Percentiles rank a stretch among this genome's conserved stretches.
These are phyloP conservation scores for Septoria petroselini DNA, from an alignment of 2,329 filamentous ascomycete genomes.

Conservation along the genomic window DNA sequence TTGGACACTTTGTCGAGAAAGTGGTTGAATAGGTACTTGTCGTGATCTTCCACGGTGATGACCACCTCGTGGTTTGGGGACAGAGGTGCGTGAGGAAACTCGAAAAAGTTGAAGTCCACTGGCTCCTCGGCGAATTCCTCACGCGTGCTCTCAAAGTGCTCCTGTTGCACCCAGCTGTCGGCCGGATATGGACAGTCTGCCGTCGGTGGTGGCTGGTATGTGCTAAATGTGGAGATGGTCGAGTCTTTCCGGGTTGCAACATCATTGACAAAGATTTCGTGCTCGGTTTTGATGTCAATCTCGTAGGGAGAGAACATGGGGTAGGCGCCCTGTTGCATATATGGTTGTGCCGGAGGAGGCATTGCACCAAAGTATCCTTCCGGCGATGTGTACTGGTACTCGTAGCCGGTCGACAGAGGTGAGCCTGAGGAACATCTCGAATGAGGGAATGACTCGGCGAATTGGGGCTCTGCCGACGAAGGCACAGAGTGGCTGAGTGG, in stretches of 20 bases:
- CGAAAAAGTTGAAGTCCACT: conserved; percentile 74
- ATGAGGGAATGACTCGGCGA: conserved; percentile 69
- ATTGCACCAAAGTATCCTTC: conserved; percentile 57
- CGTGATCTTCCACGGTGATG: conserved; percentile 81
- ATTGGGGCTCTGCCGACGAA: conserved; percentile 63
- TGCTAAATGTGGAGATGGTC: conserved; percentile 87
- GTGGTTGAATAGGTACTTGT: conserved; percentile 82
- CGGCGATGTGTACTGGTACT: conserved; percentile 62
- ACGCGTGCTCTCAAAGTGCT: conserved; percentile 64
- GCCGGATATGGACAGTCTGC: conserved; percentile 59
- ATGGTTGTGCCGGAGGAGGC: conserved; percentile 52
- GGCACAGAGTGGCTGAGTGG: conserved; percentile 71
- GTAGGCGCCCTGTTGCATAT: conserved; percentile 36
- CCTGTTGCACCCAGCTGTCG: conserved; percentile 69
- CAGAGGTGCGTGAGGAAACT: conserved; percentile 68
- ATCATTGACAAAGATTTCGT: conserved; percentile 90
- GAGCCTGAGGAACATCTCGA: conserved; percentile 77
- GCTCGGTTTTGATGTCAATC: conserved; percentile 92
- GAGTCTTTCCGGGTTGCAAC: conserved; percentile 81
- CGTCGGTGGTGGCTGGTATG: conserved; percentile 76
- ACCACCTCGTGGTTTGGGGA: conserved; percentile 64
- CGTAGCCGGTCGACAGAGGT: conserved; percentile 62
- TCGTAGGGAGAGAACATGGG: conserved; percentile 77
- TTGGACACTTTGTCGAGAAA: conserved; percentile 86
- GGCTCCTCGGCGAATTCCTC: conserved; percentile 60